These are phyloP conservation scores for Fraxinus angustifolia DNA, from an alignment of 305 asterid species.

Conservation along the genomic window DNA sequence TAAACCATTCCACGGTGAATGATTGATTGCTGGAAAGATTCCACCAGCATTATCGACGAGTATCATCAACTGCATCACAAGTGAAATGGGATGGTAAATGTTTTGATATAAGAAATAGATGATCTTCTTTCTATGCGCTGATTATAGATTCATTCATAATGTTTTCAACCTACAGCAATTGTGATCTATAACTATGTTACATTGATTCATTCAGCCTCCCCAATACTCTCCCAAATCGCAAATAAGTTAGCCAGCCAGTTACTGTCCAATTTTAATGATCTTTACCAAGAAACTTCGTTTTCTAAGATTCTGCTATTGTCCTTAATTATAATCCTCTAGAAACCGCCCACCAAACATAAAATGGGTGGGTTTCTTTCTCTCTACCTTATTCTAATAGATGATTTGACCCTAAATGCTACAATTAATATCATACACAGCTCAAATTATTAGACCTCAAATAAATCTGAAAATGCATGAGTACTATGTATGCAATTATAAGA, in stretches of 20 bases:
- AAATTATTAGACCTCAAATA: background rate
- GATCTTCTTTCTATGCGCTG: background rate
- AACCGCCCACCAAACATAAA: background rate
- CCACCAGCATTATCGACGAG: conserved; percentile 70
- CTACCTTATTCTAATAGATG: background rate
- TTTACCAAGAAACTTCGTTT: background rate
- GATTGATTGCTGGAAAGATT: conserved; percentile 59
- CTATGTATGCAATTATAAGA: background rate
- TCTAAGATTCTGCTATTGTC: background rate
- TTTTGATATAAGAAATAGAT: background rate
- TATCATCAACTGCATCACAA: conserved; percentile 57
- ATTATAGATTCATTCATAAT: background rate
- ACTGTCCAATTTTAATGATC: background rate
- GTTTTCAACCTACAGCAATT: background rate
- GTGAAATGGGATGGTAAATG: background rate
- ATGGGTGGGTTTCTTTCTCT: background rate
- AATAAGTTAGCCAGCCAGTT: background rate
- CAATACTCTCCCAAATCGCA: background rate
- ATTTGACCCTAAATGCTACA: background rate
- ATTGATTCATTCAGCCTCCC: conserved; percentile 2
- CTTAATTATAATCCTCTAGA: background rate
- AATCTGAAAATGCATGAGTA: background rate
- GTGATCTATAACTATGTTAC: background rate
- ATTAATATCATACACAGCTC: background rate
- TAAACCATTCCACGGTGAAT: conserved; percentile 74